Conservation (phyloP, 306 rosid species). For the Ormosia semicastrata region DNA sequence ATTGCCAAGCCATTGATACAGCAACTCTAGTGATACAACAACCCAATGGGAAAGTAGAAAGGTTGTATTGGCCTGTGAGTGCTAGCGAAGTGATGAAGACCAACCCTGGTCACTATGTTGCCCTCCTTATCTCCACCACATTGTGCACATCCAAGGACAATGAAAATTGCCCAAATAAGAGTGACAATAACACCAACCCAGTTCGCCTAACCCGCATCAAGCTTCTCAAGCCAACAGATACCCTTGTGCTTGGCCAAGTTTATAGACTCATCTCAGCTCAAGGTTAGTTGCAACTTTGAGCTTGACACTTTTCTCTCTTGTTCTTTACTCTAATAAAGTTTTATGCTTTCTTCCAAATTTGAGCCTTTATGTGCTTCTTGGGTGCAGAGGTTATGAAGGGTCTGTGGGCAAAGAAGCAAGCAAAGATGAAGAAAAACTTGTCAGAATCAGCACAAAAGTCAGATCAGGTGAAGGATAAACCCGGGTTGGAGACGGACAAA, state of each 20-base stretch:
- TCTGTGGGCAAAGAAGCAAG: slow-evolving; percentile 81
- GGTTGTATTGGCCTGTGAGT: slow-evolving; percentile 67
- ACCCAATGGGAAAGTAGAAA: slow-evolving; percentile 87
- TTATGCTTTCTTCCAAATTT: slow-evolving; percentile 7
- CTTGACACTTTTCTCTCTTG: background rate
- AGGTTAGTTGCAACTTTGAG: slow-evolving; percentile 51
- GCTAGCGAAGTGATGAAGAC: slow-evolving; percentile 86
- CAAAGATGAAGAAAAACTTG: slow-evolving; percentile 62
- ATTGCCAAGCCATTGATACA: slow-evolving; percentile 96
- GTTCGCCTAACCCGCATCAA: slow-evolving; percentile 92
- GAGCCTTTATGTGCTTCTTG: slow-evolving; percentile 21
- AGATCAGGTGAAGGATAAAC: slow-evolving; percentile 46
- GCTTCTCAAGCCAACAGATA: slow-evolving; percentile 89
- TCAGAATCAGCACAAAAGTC: slow-evolving; percentile 49
- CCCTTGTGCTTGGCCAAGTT: slow-evolving; percentile 91
- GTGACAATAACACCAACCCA: slow-evolving; percentile 22
- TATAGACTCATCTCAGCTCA: slow-evolving; percentile 84
- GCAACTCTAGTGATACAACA: slow-evolving; percentile 86
- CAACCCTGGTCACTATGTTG: slow-evolving; percentile 94
- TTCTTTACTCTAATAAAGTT: background rate
- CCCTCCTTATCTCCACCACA: slow-evolving; percentile 90
- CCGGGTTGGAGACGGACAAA: slow-evolving; percentile 23
- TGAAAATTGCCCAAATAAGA: slow-evolving; percentile 23
- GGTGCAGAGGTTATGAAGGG: slow-evolving; percentile 82
- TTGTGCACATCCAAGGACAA: slow-evolving; percentile 52